Conservation (phyloP, 768 basidiomycete genomes). For the Clitopilus hobsonii region DNA sequence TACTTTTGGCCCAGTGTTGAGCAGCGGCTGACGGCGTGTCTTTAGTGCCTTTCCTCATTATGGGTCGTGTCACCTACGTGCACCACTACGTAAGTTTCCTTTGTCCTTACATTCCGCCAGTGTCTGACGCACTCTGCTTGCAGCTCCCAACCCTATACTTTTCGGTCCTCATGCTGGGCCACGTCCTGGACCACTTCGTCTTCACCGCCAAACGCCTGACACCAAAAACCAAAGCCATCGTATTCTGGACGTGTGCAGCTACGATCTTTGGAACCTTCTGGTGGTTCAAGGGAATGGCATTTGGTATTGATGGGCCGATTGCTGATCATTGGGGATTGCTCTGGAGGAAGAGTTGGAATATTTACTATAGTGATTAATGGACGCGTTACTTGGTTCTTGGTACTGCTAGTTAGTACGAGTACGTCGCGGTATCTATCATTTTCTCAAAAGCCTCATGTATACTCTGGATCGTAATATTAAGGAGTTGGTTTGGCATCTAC, state of each 20-base stretch:
- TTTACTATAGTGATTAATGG: slow-evolving; percentile 2
- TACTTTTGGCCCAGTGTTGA: too few species aligned
- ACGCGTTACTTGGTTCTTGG: too few species aligned
- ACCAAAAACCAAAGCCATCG: slow-evolving; percentile 60
- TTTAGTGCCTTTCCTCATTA: slow-evolving; percentile 92
- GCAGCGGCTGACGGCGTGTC: too few species aligned
- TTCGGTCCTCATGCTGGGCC: slow-evolving; percentile 85
- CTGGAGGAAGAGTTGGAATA: slow-evolving; percentile 51
- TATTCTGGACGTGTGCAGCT: slow-evolving; percentile 59
- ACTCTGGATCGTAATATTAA: too few species aligned
- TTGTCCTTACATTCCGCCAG: background rate
- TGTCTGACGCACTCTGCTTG: slow-evolving; percentile 3
- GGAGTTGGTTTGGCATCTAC: too few species aligned
- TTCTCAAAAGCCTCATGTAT: too few species aligned
- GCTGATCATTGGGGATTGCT: slow-evolving; percentile 70
- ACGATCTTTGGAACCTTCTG: slow-evolving; percentile 77
- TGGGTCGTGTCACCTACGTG: slow-evolving; percentile 95
- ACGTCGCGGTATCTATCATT: too few species aligned
- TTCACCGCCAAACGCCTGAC: slow-evolving; percentile 71
- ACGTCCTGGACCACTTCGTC: slow-evolving; percentile 89
- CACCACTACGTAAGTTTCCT: slow-evolving; percentile 82
- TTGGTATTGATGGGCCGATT: slow-evolving; percentile 89
- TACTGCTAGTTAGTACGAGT: too few species aligned
- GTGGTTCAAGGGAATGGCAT: slow-evolving; percentile 91
- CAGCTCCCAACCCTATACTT: slow-evolving; percentile 97